Evolutionary conservation across 495 filamentous ascomycete genomes (phyloP), one percentile per base, ranked within the genome.

Genomic region (Alectoria sarmentosa): DNA sequence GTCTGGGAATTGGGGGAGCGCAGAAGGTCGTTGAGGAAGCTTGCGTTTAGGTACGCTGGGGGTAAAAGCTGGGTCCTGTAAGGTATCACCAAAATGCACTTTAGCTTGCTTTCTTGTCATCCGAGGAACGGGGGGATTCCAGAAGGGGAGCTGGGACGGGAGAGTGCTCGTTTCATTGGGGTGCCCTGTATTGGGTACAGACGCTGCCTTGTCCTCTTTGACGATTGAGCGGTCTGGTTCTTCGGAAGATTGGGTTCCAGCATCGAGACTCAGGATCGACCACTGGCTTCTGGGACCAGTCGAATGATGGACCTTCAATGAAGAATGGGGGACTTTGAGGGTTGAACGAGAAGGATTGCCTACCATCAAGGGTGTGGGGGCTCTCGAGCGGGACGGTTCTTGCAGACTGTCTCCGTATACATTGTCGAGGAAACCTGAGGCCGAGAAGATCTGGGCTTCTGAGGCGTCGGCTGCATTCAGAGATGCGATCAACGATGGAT

Each of bases 281-380:
- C 70, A 72, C 46, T 72, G 70, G 46, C 61, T 68, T 38, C 66
- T 62, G 4, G 62, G 66, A 26, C 63, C 68, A 38, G 49, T 68
- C 32, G 49, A 60, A 28, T 14, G 66, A 58, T 48, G 61, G 14
- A 26, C 32, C 28, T 63, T 60, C 30, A 60, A 46, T 23, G 34
- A 17, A 28, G 46, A 49, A 19, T 19, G 64, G 63, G 58, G 61
- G 23, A 26, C 32, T 28, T 63, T 60, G 30, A 60, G 49, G 17
- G 34, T 13, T 34, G 46, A 49, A 63, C 7, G 55, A 66, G 41
- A 68, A 23, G 42, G 28, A 37, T 49, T 44, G 71, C 89, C 80
- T 87, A 90, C 88, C 78, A 80, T 79, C 87, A 92, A 87, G 64
- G 91, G 91, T 28, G 92, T 96, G 42, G 84, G 83, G 23, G 89